Base-by-base conservation (phyloP, 306 rosid genomes). In the Aeschynomene evenia region DNA sequence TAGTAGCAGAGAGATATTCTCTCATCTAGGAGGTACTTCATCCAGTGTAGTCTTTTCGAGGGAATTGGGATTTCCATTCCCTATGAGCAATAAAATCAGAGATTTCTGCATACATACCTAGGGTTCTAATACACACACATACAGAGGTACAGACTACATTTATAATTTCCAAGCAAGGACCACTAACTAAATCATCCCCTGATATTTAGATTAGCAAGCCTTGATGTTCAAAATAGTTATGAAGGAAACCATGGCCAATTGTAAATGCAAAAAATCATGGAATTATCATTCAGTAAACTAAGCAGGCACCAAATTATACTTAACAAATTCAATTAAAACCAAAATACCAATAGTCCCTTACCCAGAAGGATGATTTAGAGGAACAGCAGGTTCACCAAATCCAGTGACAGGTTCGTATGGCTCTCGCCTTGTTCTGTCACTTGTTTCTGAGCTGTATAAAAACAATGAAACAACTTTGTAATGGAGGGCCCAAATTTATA, bases 391-490 rank as follows among this genome's bases (percentile, higher is more conserved):
- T 57, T 85, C 78, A 60, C 74, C 85, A 84, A 66, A 63, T 69
- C 71, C 75, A 76, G 19, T 19, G 60, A 43, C 71, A 65, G 82
- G 81, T 37, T 77, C 86, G 50, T 57, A 63, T 56, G 49, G 55
- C 70, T 49, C 76, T 22, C 12, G 66, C 56, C 69, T 55, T 63
- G 83, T 53, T 76, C 74, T 75, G 54, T 79, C 84, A 63, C 72
- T 78, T 54, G 68, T 67, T 76, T 70, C 83, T 8, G 83, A 84
- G 46, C 97, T 87, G 83, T 76, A 75, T 42, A 68, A 50, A 64
- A 46, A 56, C 43, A 46, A 55, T 9, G 61, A 71, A 51, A 24
- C 31, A 39, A 57, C 10, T 22, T 42, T 13, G 12, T 65, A 70
- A 42, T 40, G 18, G 18, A 51, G 56, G 34, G 23, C 33, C 23